A percentile compares a stretch with the other conserved stretches of the same genome.
Evolutionary conservation across 1,284 basidiomycete species (phyloP).

Genomic region (Pyrrhoderma noxium): DNA sequence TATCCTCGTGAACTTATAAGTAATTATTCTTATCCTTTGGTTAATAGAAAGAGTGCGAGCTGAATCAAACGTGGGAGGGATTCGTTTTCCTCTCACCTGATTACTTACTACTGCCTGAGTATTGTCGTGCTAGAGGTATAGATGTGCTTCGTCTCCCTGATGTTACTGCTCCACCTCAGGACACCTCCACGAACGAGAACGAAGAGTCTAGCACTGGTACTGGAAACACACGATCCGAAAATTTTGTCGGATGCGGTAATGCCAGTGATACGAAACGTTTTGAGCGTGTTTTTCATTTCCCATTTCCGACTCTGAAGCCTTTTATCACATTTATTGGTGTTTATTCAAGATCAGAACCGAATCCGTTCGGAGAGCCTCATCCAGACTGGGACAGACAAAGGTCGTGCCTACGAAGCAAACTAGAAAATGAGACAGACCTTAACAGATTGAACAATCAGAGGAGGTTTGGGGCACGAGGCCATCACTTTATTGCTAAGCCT

Average conservation of each 20-base stretch:
- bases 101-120: constrained; percentile 37
- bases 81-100: constrained; percentile 36
- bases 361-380: constrained; percentile 28
- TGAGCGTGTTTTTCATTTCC: constrained; percentile 22
- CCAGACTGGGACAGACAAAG: constrained; percentile 7
- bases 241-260: no score
- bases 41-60: constrained; percentile 24
- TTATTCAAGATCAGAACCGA: constrained; percentile 39
- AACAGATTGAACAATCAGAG: not conserved
- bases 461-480: constrained; percentile 6
- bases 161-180: constrained; percentile 1
- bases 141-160: constrained; percentile 30
- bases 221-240: no score
- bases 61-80: constrained; percentile 30
- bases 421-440: not conserved
- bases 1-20: constrained; percentile 26
- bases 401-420: constrained; percentile 4
- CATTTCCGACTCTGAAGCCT: constrained; percentile 31
- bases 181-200: not conserved
- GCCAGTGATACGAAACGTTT: not conserved
- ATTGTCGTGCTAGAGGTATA: constrained; percentile 23
- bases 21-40: not conserved
- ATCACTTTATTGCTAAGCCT: constrained; percentile 27
- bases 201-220: no score
- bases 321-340: constrained; percentile 27